Conservation (phyloP, 2,329 filamentous ascomycete genomes). For the Alternaria ventricosa region DNA sequence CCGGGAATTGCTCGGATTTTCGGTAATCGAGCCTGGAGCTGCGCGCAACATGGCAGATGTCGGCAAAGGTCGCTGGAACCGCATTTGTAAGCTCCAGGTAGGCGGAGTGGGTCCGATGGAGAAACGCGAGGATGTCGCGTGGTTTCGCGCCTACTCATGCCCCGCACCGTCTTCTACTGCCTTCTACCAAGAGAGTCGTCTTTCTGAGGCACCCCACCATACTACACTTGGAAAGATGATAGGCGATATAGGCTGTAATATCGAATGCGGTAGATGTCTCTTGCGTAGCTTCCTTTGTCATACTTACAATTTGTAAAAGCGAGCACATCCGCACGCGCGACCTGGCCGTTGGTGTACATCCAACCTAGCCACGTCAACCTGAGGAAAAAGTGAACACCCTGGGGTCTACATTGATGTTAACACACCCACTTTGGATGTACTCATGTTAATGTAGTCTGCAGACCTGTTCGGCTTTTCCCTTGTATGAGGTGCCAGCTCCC, state of each 20-base stretch:
- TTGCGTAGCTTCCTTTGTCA: neutral
- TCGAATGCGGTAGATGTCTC: neutral
- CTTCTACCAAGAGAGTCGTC: neutral
- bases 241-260: neutral
- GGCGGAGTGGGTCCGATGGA: constrained; percentile 4
- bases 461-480: neutral
- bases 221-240: neutral
- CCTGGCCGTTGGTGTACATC: neutral
- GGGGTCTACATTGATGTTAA: accelerated
- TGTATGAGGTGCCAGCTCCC: neutral
- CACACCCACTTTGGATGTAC: neutral
- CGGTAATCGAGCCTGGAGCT: neutral
- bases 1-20: constrained; percentile 2
- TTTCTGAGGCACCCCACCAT: neutral
- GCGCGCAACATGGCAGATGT: neutral
- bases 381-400: neutral
- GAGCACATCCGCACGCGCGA: neutral
- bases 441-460: accelerated
- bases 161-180: constrained; percentile 6
- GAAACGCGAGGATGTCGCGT: constrained; percentile 7
- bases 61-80: neutral
- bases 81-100: constrained; percentile 13
- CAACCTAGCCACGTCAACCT: neutral
- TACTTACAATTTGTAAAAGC: neutral
- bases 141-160: neutral